Base-by-base conservation (phyloP, 2,329 filamentous ascomycete species). In the Tolypocladium album region DNA sequence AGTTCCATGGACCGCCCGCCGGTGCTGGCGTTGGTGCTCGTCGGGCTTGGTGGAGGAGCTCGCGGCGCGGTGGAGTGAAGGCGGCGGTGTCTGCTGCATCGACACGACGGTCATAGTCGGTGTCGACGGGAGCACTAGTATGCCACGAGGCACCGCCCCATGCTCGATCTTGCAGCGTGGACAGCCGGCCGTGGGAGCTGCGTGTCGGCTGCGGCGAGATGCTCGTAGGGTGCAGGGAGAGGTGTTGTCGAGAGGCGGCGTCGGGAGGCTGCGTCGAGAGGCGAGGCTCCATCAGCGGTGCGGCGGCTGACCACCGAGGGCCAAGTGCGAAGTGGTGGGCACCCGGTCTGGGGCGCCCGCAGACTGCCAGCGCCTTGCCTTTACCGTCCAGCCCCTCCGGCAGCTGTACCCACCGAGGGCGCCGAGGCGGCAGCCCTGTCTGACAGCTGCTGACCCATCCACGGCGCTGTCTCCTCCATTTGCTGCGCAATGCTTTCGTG, bases 31-130 rank as follows among this genome's bases (percentile, higher is more conserved):
- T n/a, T n/a, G 59, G 38, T 59, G 59, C 58, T 66, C 58, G 62
- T 62, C 63, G 55, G 60, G 62, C 57, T 63, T 67, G 63, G 67
- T 68, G 61, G 67, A 68, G 61, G 64, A 68, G 65, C 65, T 65
- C 55, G 67, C 60, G 62, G 58, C 47, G n/a, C 22, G 63, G 55
- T 50, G 59, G 43, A 42, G 58, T 22, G 58, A 61, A 60, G 60
- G 66, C 50, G 66, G 61, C 12, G 61, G 60, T 55, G 58, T 60
- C 60, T 59, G 59, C 52, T 64, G 62, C 55, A 57, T 59, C 57
- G 59, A 59, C 36, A 61, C 55, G 52, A 62, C 58, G 55, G 63
- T 62, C 64, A 62, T 63, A 42, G 59, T 60, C 56, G 24, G 43
- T 43, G 53, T 58, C 38, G 56, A 38, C 59, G 8, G 15, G 56